Conservation (phyloP, 2,329 filamentous ascomycete species). For the Penicillium griseofulvum region DNA sequence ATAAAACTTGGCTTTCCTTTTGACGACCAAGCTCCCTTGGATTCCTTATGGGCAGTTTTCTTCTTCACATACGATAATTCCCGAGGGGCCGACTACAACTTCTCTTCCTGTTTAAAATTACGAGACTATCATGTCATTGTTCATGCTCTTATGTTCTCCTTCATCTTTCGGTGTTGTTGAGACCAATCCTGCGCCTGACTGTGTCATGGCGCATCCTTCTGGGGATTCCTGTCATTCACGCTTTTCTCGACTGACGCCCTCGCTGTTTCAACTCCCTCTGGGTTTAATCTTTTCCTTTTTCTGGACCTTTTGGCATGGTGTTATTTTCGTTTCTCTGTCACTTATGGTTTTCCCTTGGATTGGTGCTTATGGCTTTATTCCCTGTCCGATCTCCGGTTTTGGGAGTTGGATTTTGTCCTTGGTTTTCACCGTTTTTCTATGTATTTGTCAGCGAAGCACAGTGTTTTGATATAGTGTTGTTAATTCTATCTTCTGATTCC, state of each 20-base stretch:
- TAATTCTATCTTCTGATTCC: slow-evolving; percentile 14
- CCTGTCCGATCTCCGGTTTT: slow-evolving; percentile 12
- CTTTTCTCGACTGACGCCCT: slow-evolving; percentile 5
- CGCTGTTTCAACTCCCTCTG: slow-evolving; percentile 15
- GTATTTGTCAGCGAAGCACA: slow-evolving; percentile 17
- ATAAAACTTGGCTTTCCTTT: slow-evolving; percentile 18
- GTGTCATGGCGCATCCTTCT: neutral
- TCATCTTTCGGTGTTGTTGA: slow-evolving; percentile 19
- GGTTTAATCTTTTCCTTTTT: slow-evolving; percentile 20
- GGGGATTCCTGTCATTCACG: slow-evolving; percentile 8
- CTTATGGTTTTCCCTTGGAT: slow-evolving; percentile 21
- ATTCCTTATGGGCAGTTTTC: slow-evolving; percentile 15
- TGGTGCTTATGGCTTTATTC: slow-evolving; percentile 25
- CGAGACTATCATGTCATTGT: slow-evolving; percentile 28
- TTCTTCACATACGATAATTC: slow-evolving; percentile 8
- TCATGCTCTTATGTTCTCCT: slow-evolving; percentile 20
- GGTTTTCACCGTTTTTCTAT: slow-evolving; percentile 10
- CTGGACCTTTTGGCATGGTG: slow-evolving; percentile 22
- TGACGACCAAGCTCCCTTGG: slow-evolving; percentile 17
- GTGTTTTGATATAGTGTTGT: slow-evolving; percentile 12
- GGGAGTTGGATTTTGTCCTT: slow-evolving; percentile 7
- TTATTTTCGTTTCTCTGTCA: slow-evolving; percentile 20
- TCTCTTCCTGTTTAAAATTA: slow-evolving; percentile 33
- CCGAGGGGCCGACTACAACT: slow-evolving; percentile 16
- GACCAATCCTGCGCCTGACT: slow-evolving; percentile 8